Evolutionary conservation across 768 basidiomycete species (phyloP), one percentile per base, ranked within the genome.

Genomic region (Termitomyces titanicus): DNA sequence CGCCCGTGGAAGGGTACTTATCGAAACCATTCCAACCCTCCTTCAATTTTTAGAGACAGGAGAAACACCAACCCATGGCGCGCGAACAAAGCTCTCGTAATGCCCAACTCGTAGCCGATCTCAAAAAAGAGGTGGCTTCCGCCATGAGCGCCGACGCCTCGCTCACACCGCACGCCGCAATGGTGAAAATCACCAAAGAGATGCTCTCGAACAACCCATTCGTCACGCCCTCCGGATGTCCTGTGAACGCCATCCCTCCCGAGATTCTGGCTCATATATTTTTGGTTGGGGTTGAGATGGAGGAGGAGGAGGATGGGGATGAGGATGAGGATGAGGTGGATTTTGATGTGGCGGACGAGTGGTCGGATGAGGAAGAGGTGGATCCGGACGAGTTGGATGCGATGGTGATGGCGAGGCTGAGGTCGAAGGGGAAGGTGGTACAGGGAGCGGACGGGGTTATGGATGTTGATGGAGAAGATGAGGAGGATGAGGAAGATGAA

Each of bases 181-280:
- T 76, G 64, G 62, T 53, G 18, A 62, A 68, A 57, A 70, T 74
- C 25, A 65, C 71, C 7, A 58, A 60, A 22, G 66, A 71, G 6
- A 67, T 78, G 67, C 71, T 79, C 33, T 57, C 62, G 27, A 74
- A 80, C 61, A 82, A 81, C 54, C 81, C 77, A 0, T 81, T 72
- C 53, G 63, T 75, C 25, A 78, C 81, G 11, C 80, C 80, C 0
- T 66, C 65, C 22, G 72, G 74, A 33, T 83, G 81, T 57, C 79
- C 75, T 1, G 72, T 85, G 33, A 79, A 83, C 53, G 67, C 71
- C 35, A 74, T 85, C 15, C 83, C 83, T 1, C 76, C 76, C 17
- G 84, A 85, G 61, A 70, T 86, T 24, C 74, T 86, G 6, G 79
- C 76, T 0, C 73, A 78, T 56, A 79, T 86, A 53, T 86, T 85